Base-by-base conservation (phyloP, 345 rosid species). In the Linum usitatissimum region DNA sequence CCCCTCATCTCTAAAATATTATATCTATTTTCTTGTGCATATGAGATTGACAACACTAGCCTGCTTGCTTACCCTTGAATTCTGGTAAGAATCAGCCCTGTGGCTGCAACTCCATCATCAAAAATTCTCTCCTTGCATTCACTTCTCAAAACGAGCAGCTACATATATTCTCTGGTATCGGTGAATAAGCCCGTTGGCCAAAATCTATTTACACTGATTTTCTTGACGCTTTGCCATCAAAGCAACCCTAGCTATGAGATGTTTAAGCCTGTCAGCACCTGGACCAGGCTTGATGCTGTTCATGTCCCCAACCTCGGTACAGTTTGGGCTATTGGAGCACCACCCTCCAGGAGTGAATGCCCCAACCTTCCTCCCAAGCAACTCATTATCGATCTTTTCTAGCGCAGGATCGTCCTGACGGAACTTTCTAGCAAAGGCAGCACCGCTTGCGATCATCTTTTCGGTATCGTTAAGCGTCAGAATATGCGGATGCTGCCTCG, bases 341-440 rank as follows among this genome's bases (percentile, higher is more conserved):
- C 99, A 94, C 38, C 89, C 95, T 48, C 99, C 97, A 6, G 99
- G 95, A 65, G 97, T 85, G 78, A 94, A 88, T 59, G 79, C 69
- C 9, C 77, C 86, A 2, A 60, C 81, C 34, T 57, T 72, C 66
- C 99, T 80, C 19, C 68, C 62, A 62, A 94, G 96, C 65, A 90
- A 65, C 17, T 84, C 90, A 59, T 73, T 70, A 31, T 94, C 99
- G 4, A 94, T 90, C 74, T 36, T 71, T 63, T 94, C 88, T 48
- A 94, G 77, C 30, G 76, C 88, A n/a, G 74, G 71, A 15, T 81
- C 82, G 9, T 84, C 78, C 59, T 62, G 64, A 63, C 58, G 81
- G 78, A 94, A 90, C 68, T 94, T 94, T 66, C 97, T 75, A 51
- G 95, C 99, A 53, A 94, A 94, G 6, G 96, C 91, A 61, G 93